Percentiles rank a stretch among this genome's conserved stretches.
phyloP scores from a whole-genome alignment of 2,329 filamentous ascomycete species.

The Fusarium luffae region DNA sequence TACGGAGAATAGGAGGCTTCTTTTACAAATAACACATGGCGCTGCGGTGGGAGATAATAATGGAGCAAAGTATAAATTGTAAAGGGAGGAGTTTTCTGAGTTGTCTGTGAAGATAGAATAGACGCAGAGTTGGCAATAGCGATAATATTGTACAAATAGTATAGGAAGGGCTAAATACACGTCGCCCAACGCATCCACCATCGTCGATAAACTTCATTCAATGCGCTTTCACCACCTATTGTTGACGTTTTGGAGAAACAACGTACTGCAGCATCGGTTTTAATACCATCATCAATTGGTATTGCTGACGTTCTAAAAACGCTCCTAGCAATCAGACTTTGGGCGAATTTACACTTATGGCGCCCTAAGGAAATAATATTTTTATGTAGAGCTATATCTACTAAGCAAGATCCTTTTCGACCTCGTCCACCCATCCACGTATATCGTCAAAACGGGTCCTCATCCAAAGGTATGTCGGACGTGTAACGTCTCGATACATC shows the following conservation, averaged over 20 bases:
- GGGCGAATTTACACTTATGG: no score
- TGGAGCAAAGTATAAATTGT: accelerated
- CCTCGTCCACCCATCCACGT: constrained; percentile 18
- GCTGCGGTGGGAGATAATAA: background rate
- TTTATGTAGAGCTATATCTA: accelerated
- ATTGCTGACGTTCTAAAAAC: no score
- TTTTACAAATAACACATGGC: accelerated
- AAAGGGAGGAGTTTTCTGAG: accelerated
- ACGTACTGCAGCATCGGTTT: no score
- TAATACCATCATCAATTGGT: no score
- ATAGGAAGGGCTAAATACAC: no score
- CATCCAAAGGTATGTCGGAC: background rate
- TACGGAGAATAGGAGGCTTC: accelerated
- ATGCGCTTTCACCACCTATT: no score
- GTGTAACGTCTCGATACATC: constrained; percentile 10
- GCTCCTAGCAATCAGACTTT: no score
- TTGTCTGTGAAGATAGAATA: background rate
- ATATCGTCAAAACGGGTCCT: background rate
- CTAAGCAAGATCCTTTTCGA: background rate
- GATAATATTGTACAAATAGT: no score
- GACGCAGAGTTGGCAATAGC: background rate
- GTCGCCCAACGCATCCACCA: no score
- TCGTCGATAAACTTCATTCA: no score
- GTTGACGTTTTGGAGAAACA: no score
- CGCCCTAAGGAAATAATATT: background rate